Evolutionary conservation across 1,284 basidiomycete species (phyloP), one percentile per base, ranked within the genome.

Genomic region (Mycena sp.): DNA sequence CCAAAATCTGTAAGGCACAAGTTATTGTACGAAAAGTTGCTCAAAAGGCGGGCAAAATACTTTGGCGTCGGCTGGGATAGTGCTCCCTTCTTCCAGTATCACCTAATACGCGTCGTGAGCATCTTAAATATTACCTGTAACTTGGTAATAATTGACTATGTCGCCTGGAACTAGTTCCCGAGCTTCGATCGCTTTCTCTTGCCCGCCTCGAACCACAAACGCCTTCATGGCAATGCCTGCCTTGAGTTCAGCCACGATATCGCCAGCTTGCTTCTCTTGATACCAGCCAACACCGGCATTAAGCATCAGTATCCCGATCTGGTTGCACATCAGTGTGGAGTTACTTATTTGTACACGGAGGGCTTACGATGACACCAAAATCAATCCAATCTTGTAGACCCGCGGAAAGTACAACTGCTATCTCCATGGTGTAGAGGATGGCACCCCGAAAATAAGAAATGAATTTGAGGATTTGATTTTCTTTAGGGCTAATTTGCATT

Each of bases 371-470:
- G 21, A 60, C 58, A 11, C 58, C 58, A 30, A 60, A 60, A 11
- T 60, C 58, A 26, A 60, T 60, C 58, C 58, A 60, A 28, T 60
- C 58, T 54, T 60, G 58, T 6, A 60, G 51, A 5, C 58, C 58
- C 1, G 58, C 58, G 51, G 58, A 53, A 19, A 60, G 51, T 23
- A 60, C n/a, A 10, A 60, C 58, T 1, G 58, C 58, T 29, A 60
- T 60, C 17, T 60, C 58, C 58, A 60, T 60, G 21, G 58, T 60
- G 45, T 60, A 60, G 2, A 60, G 44, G 28, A 60, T 54, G 2
- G 58, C 50, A 28, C 58, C 58, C n/a, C 58, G 58, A 17, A 60
- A 60, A 41, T 60, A 60, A 1, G 58, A 60, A 32, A 60, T 40
- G 21, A 60, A 60, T 54, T 60, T 60, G 26, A 60, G 50, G 26